A percentile compares a stretch with the other conserved stretches of the same genome.
Evolutionary conservation across 2,329 filamentous ascomycete genomes (phyloP).

Genomic region (Hymenoscyphus linearis): DNA sequence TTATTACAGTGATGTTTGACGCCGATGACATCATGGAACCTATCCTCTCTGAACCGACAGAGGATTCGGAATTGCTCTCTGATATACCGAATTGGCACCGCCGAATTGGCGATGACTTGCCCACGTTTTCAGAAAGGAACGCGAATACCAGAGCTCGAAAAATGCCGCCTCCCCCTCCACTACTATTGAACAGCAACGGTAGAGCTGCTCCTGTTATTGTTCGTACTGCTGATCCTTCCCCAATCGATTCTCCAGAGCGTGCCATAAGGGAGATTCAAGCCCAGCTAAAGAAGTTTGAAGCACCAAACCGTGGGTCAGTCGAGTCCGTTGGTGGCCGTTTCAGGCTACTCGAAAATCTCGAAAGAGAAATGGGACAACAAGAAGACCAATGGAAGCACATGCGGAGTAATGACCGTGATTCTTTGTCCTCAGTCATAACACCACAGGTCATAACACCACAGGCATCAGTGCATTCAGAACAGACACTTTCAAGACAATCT

Average conservation of each 20-base stretch:
- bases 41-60: constrained; percentile 19
- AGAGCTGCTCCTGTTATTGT: constrained; percentile 41
- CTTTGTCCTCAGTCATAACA: constrained; percentile 23
- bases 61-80: constrained; percentile 26
- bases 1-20: constrained; percentile 44
- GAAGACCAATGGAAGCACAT: constrained; percentile 56
- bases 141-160: constrained; percentile 42
- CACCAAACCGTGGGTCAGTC: constrained; percentile 25
- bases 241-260: constrained; percentile 25
- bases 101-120: constrained; percentile 53
- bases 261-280: constrained; percentile 30
- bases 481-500: constrained; percentile 15
- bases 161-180: constrained; percentile 51
- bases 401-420: constrained; percentile 41
- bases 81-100: constrained; percentile 42
- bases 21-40: constrained; percentile 22
- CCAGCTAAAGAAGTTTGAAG: constrained; percentile 30
- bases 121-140: constrained; percentile 52
- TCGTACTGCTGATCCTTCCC: constrained; percentile 30
- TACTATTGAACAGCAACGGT: constrained; percentile 42
- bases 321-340: constrained; percentile 24
- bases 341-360: constrained; percentile 50
- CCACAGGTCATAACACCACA: constrained; percentile 22
- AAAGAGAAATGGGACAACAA: constrained; percentile 56
- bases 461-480: constrained; percentile 13